Percentiles rank a stretch among this genome's conserved stretches.
Conservation (phyloP, 768 basidiomycete species). For the Leccinum truebloodii region DNA sequence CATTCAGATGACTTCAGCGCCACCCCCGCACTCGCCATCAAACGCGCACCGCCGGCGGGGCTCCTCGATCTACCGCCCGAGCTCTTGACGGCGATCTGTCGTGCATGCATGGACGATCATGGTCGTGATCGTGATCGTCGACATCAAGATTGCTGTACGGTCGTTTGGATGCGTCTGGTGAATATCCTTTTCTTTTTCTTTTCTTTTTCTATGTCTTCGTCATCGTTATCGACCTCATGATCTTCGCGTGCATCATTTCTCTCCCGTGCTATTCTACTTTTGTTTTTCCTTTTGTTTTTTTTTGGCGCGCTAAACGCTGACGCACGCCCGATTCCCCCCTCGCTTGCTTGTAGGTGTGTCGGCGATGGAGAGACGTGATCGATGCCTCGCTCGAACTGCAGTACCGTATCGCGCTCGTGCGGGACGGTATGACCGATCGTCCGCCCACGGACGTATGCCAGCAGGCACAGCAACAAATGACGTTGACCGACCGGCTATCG, state of each 20-base stretch:
- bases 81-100: constrained; percentile 14
- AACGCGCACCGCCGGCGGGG: neutral
- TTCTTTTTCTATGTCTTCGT: neutral
- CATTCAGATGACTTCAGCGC: neutral
- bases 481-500: constrained; percentile 30
- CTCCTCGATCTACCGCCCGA: constrained; percentile 20
- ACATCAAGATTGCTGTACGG: constrained; percentile 10
- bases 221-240: neutral
- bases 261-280: no score
- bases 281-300: neutral
- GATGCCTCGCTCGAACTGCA: constrained; percentile 35
- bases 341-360: constrained; percentile 23
- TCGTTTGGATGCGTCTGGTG: constrained; percentile 17
- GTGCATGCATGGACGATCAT: neutral
- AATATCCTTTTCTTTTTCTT: neutral
- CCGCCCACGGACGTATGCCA: neutral
- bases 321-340: neutral
- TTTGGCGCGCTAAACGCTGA: neutral
- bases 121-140: neutral
- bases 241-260: no score
- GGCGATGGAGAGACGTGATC: constrained; percentile 17
- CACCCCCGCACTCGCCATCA: neutral
- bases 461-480: neutral
- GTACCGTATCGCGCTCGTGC: constrained; percentile 41
- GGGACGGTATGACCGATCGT: constrained; percentile 36